These are phyloP conservation scores for Salmacisia buchloeana DNA, from an alignment of 1,284 basidiomycete species.

Conservation along the genomic window DNA sequence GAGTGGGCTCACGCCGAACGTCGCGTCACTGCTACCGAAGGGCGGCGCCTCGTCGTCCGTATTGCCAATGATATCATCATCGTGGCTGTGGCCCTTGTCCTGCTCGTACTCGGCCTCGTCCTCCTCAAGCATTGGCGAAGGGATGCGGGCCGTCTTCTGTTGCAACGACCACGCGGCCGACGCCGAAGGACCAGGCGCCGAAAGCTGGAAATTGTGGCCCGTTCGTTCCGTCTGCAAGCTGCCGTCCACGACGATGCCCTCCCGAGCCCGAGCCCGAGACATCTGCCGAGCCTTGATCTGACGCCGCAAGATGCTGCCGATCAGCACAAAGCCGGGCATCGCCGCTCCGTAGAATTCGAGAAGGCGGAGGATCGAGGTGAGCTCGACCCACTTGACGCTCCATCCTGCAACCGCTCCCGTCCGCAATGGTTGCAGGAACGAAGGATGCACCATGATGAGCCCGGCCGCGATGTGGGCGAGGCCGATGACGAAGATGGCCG, in stretches of 20 bases:
- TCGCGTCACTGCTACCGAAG: too few species aligned
- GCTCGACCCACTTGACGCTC: background rate
- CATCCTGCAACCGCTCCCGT: background rate
- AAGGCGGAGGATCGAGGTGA: background rate
- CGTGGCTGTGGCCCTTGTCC: background rate
- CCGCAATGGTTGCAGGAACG: background rate
- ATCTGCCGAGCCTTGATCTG: background rate
- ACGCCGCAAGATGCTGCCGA: background rate
- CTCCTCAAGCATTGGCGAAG: background rate
- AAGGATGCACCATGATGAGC: background rate
- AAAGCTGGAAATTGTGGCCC: background rate
- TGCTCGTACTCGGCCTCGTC: background rate
- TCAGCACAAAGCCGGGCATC: background rate
- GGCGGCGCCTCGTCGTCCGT: too few species aligned
- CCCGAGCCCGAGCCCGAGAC: background rate
- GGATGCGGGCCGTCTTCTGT: background rate
- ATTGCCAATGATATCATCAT: too few species aligned
- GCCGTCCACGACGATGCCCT: background rate
- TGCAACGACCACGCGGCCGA: background rate
- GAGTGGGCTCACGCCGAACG: too few species aligned
- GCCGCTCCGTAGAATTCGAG: constrained; percentile 1
- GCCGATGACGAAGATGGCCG: background rate
- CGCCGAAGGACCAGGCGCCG: background rate
- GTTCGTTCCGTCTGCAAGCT: background rate
- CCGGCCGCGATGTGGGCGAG: background rate